A percentile compares a stretch with the other conserved stretches of the same genome.
Conservation (phyloP, 1,284 basidiomycete genomes). For the Thecaphora frezii region DNA sequence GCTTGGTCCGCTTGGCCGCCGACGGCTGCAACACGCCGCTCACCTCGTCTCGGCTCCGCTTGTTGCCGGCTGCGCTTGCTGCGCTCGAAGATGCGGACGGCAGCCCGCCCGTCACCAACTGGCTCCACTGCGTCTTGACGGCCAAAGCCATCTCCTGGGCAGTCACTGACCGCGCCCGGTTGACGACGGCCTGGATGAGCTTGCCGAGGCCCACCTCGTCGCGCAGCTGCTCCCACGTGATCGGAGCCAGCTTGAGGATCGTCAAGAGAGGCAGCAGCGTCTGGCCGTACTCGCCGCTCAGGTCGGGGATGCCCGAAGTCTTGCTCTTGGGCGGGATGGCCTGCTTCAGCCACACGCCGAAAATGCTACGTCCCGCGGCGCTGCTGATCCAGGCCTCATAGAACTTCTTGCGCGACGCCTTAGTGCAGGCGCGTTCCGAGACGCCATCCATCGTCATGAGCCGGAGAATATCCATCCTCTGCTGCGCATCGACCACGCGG, state of each 20-base stretch:
- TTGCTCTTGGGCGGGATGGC: slow-evolving; percentile 25
- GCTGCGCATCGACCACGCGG: slow-evolving; percentile 6
- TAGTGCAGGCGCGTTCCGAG: background rate
- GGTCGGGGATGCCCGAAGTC: slow-evolving; percentile 18
- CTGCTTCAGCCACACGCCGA: slow-evolving; percentile 20
- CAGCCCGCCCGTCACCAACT: slow-evolving; percentile 20
- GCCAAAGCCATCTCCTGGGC: slow-evolving; percentile 22
- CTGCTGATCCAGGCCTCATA: slow-evolving; percentile 16
- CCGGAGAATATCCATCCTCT: background rate
- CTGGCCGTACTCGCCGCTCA: slow-evolving; percentile 33
- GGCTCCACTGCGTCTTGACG: slow-evolving; percentile 38
- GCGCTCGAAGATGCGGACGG: slow-evolving; percentile 3
- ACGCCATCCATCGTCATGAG: background rate
- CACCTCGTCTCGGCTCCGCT: background rate
- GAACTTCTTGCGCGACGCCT: slow-evolving; percentile 14
- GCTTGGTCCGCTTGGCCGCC: background rate
- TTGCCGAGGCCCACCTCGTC: slow-evolving; percentile 43
- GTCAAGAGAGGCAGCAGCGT: slow-evolving; percentile 32
- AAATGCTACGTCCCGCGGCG: slow-evolving; percentile 20
- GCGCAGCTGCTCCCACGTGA: slow-evolving; percentile 33
- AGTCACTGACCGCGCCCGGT: slow-evolving; percentile 19
- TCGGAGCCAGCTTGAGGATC: slow-evolving; percentile 25
- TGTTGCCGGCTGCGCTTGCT: background rate
- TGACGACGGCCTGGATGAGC: slow-evolving; percentile 31
- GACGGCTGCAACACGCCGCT: background rate